phyloP scores from a whole-genome alignment of 805 yeast genomes.

The Monosporozyma siamensis region DNA sequence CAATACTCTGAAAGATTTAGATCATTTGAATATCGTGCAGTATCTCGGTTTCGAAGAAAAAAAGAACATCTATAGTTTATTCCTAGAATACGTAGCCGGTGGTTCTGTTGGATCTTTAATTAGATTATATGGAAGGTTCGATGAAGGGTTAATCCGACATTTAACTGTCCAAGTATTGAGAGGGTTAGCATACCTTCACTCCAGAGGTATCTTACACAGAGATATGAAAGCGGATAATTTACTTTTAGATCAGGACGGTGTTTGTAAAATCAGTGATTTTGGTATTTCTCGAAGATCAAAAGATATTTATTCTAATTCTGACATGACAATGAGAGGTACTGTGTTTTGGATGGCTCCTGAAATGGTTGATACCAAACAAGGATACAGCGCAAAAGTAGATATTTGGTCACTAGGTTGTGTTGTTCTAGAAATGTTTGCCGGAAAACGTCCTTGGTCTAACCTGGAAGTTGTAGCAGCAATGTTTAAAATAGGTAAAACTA shows the following conservation, averaged over 20 bases:
- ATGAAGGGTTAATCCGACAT: slow-evolving; percentile 62
- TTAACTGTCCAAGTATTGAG: slow-evolving; percentile 70
- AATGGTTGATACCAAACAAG: slow-evolving; percentile 85
- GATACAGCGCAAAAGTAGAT: slow-evolving; percentile 95
- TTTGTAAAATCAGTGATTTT: slow-evolving; percentile 91
- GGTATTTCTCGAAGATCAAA: slow-evolving; percentile 85
- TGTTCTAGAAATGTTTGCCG: slow-evolving; percentile 95
- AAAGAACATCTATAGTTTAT: slow-evolving; percentile 68
- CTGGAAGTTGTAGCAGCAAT: slow-evolving; percentile 92
- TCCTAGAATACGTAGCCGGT: slow-evolving; percentile 94
- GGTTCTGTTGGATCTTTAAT: slow-evolving; percentile 89
- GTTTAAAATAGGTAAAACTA: slow-evolving; percentile 76
- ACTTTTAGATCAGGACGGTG: slow-evolving; percentile 80
- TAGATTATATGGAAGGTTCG: slow-evolving; percentile 75
- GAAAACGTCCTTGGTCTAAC: slow-evolving; percentile 95
- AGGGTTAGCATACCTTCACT: slow-evolving; percentile 83
- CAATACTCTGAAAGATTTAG: slow-evolving; percentile 85
- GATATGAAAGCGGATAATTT: slow-evolving; percentile 95
- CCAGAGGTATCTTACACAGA: slow-evolving; percentile 80
- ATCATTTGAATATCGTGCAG: slow-evolving; percentile 90
- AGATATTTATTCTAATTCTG: slow-evolving; percentile 85
- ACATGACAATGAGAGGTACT: slow-evolving; percentile 98
- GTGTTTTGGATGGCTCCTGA: slow-evolving; percentile 99
- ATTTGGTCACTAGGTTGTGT: slow-evolving; percentile 99
- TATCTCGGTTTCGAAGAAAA: slow-evolving; percentile 84